Conservation (phyloP, 2,329 filamentous ascomycete genomes). For the Trichoderma breve region DNA sequence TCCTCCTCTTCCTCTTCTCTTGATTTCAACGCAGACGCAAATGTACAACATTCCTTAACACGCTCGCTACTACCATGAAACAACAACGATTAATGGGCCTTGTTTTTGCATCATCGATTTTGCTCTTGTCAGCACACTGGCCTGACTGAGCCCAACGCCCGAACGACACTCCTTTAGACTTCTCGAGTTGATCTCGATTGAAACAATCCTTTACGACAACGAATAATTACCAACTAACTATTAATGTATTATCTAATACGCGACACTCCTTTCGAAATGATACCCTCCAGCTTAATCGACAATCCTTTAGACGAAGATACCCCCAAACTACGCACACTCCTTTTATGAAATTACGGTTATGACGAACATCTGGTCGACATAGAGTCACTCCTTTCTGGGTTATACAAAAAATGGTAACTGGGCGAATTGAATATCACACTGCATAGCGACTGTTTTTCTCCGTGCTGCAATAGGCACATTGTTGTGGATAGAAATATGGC, state of each 20-base stretch:
- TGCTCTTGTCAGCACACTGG: slow-evolving; percentile 14
- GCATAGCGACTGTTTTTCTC: slow-evolving; percentile 54
- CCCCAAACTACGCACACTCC: slow-evolving; percentile 35
- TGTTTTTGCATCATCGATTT: background rate
- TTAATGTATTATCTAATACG: slow-evolving; percentile 34
- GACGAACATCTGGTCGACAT: slow-evolving; percentile 36
- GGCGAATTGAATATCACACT: slow-evolving; percentile 42
- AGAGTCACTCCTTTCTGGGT: slow-evolving; percentile 44
- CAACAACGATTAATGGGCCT: background rate
- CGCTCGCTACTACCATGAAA: slow-evolving; percentile 33
- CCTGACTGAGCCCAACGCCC: slow-evolving; percentile 17
- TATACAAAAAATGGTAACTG: slow-evolving; percentile 32
- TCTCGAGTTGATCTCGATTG: slow-evolving; percentile 32
- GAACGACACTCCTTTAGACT: slow-evolving; percentile 26
- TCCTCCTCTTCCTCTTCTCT: slow-evolving; percentile 21
- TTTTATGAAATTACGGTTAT: slow-evolving; percentile 27
- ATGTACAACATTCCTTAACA: slow-evolving; percentile 40
- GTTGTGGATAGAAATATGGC: slow-evolving; percentile 18
- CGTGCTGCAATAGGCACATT: slow-evolving; percentile 18
- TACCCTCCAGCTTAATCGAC: slow-evolving; percentile 27
- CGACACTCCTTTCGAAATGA: slow-evolving; percentile 34
- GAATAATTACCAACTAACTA: slow-evolving; percentile 22
- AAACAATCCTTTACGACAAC: slow-evolving; percentile 31
- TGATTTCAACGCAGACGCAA: slow-evolving; percentile 32
- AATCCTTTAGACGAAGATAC: slow-evolving; percentile 36